Base-by-base conservation (phyloP, 2,329 filamentous ascomycete species). In the Talaromyces amestolkiae region DNA sequence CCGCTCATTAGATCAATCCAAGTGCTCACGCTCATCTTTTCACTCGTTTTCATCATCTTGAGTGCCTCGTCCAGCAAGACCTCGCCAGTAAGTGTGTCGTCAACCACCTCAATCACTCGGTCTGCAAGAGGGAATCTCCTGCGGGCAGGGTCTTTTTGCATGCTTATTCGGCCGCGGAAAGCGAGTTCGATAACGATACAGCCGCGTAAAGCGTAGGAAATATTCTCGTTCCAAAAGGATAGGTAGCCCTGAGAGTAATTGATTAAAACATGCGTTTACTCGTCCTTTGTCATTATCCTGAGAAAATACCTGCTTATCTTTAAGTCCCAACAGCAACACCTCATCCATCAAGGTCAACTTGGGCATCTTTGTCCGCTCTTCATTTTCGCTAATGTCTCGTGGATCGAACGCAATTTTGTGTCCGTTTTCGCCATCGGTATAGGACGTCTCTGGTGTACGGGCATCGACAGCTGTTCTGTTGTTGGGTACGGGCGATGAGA, bases 161-260 rank as follows among this genome's bases (percentile, higher is more conserved):
- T 99, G 86, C 91, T 94, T 80, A 99, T 91, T 72, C 95, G 91
- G 75, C 95, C 95, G 70, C 95, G 87, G 81, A 99, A 96, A 69
- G 95, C 95, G 73, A 99, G 84, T 81, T 99, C 95, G 79, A 98
- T 92, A 71, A 99, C 95, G 77, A 99, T 99, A 81, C 95, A 99
- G 76, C 95, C 95, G 78, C 95, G 89, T 68, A 99, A 86, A 70
- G 95, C 95, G 79, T 99, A 99, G 67, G 93, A 97, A 75, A 99
- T 99, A 82, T 99, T 99, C 81, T 99, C 95, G 81, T 99, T 99
- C 95, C 95, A 99, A 81, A 99, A 99, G 35, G 94, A 98, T 69
- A 99, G 88, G 77, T 99, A 98, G 70, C 95, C 95, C 93, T 97
- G 27, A n/a, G 33, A 49, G 11, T 33, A 47, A n/a, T n/a, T 3